Conservation (phyloP, 106 monocot genomes). For the Apostasia shenzhenica region DNA sequence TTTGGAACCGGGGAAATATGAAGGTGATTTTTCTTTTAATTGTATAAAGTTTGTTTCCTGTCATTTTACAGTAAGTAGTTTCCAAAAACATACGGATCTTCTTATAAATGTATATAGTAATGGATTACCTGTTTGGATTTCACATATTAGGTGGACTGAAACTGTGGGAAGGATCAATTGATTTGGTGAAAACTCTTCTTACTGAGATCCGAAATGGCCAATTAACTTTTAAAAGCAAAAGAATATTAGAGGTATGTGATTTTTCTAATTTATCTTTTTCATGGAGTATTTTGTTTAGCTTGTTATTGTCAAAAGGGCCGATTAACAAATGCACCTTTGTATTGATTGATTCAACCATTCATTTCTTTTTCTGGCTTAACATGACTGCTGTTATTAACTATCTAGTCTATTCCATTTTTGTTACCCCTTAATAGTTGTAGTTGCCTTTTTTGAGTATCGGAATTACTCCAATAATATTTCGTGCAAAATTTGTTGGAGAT, state of each 20-base stretch:
- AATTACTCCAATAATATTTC: too few relatives aligned
- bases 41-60: neutral
- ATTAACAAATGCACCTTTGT: too few relatives aligned
- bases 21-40: conserved; percentile 39
- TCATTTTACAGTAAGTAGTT: neutral
- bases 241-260: conserved; percentile 70
- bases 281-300: neutral
- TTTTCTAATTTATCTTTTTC: conserved; percentile 5
- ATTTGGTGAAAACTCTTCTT: conserved; percentile 55
- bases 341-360: too few relatives aligned
- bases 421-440: too few relatives aligned
- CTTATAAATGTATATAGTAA: neutral
- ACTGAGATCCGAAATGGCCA: conserved; percentile 34
- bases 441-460: too few relatives aligned
- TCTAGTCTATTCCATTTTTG: too few relatives aligned
- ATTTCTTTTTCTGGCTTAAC: too few relatives aligned
- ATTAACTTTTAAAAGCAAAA: conserved; percentile 47
- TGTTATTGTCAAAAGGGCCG: neutral
- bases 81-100: neutral
- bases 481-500: too few relatives aligned
- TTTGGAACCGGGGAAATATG: conserved; percentile 84
- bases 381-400: too few relatives aligned
- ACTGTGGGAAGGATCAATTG: conserved; percentile 89
- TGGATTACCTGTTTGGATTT: neutral
- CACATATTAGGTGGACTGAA: conserved; percentile 63